Conservation (phyloP, 805 yeast genomes). For the Metschnikowia matae region DNA sequence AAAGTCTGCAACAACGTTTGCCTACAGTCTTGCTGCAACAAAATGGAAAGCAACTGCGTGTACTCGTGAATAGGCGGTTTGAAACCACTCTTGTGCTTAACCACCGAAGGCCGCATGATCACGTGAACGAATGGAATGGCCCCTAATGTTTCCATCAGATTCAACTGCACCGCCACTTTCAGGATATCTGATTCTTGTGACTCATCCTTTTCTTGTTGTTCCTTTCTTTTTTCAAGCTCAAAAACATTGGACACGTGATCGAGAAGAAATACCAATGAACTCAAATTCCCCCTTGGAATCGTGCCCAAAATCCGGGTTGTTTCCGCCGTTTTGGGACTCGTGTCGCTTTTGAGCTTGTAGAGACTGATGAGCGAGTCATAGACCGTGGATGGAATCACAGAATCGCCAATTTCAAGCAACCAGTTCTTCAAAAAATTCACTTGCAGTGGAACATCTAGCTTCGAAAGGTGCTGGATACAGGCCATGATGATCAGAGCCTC, state of each 20-base stretch:
- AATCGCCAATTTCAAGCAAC: conserved; percentile 40
- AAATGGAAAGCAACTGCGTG: conserved; percentile 23
- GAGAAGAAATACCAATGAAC: conserved; percentile 32
- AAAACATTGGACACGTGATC: conserved; percentile 32
- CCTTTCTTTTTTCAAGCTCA: neutral
- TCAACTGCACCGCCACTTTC: conserved; percentile 17
- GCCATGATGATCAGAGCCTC: conserved; percentile 1
- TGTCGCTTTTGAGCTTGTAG: conserved; percentile 13
- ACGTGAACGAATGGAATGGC: conserved; percentile 39
- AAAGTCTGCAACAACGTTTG: conserved; percentile 7
- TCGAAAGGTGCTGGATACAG: conserved; percentile 11
- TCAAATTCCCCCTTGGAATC: conserved; percentile 38
- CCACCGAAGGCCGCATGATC: conserved; percentile 37
- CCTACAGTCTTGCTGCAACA: conserved; percentile 25
- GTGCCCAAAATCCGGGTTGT: conserved; percentile 25
- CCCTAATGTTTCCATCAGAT: conserved; percentile 35
- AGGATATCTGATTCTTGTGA: neutral
- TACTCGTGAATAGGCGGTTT: conserved; percentile 36
- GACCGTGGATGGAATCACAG: conserved; percentile 39
- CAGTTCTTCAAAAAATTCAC: conserved; percentile 36
- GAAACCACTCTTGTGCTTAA: conserved; percentile 34
- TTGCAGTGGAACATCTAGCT: conserved; percentile 10
- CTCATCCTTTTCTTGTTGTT: neutral
- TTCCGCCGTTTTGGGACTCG: conserved; percentile 10
- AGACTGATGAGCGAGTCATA: conserved; percentile 28